Base-by-base conservation (phyloP, 805 yeast genomes). In the Lachancea sp. region DNA sequence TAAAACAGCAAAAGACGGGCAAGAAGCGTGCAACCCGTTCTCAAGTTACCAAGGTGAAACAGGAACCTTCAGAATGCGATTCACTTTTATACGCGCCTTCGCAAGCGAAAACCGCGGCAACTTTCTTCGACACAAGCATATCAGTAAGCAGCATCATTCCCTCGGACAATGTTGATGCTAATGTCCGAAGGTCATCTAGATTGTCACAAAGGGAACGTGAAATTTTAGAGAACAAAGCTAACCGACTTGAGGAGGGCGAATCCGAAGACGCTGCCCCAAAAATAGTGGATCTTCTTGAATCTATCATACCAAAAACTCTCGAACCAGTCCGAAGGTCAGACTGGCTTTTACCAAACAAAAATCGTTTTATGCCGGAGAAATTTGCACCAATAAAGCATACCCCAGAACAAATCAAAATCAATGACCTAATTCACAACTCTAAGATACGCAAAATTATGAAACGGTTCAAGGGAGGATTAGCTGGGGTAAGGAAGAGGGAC, bases 271-370 rank as follows among this genome's bases (percentile, higher is more conserved):
- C 41, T 9, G 23, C 23, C 2, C 21, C 46, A 7, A 42, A 44
- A n/a, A 51, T 61, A 8, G 46, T 48, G 16, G 56, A 54, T 41
- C 43, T 61, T 8, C 55, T 48, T 36, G 67, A 62, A 38, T 42
- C 53, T 5, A 35, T 62, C 24, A 61, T 62, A 2, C 51, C 58
- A 1, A 62, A 62, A 38, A 43, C 54, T 8, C 35, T 33, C 20
- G 47, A 45, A 4, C 65, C 67, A 7, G 47, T 45, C n/a, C 50
- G 67, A 47, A 51, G 67, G 40, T 62, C 67, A 7, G 65, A 62
- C 40, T 55, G 61, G 56, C 41, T 62, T 3, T 40, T 62, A 28
- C 62, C 62, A 13, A 56, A 61, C 7, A 54, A 49, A 38, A 35
- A 47, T 13, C 50, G 57, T 17, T 61, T 53, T 34, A 49, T 58